Percentiles rank a stretch among this genome's conserved stretches.
phyloP scores from a whole-genome alignment of 108 stramenopile genomes.

The Parietichytrium sp. region DNA sequence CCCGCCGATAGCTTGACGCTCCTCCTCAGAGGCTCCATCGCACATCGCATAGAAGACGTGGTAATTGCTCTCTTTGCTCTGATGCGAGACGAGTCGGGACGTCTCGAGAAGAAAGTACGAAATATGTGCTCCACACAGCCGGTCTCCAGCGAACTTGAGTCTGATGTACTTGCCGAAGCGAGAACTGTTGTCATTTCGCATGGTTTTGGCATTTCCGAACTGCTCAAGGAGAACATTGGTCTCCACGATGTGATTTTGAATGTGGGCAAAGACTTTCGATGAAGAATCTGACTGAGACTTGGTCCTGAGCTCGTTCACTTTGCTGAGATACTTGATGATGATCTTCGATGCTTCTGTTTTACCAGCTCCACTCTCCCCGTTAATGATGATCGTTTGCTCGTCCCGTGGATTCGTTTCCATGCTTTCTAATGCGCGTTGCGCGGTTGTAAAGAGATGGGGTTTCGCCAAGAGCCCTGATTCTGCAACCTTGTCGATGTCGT shows the following conservation, averaged over 20 bases:
- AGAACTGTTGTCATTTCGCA: slow-evolving; percentile 68
- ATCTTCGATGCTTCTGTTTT: slow-evolving; percentile 92
- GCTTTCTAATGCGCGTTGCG: slow-evolving; percentile 69
- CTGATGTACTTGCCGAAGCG: slow-evolving; percentile 74
- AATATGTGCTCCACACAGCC: slow-evolving; percentile 58
- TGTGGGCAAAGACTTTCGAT: not conserved
- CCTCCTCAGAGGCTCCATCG: slow-evolving; percentile 60
- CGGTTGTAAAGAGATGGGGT: slow-evolving; percentile 81
- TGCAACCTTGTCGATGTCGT: slow-evolving; percentile 48
- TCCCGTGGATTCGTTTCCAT: slow-evolving; percentile 60
- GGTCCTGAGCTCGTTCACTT: not conserved
- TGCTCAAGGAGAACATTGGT: slow-evolving; percentile 65
- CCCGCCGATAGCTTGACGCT: slow-evolving; percentile 45
- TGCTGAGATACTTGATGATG: slow-evolving; percentile 74
- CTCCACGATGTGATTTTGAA: slow-evolving; percentile 47
- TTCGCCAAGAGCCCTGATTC: not conserved
- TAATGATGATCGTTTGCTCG: slow-evolving; percentile 66
- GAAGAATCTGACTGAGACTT: not conserved
- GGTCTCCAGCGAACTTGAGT: slow-evolving; percentile 44
- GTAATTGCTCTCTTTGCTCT: slow-evolving; percentile 80
- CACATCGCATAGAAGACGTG: slow-evolving; percentile 94
- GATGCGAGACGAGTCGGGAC: slow-evolving; percentile 77
- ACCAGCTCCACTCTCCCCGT: slow-evolving; percentile 70
- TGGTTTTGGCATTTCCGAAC: slow-evolving; percentile 68
- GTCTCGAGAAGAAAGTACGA: slow-evolving; percentile 87